Base-by-base conservation (phyloP, 495 filamentous ascomycete genomes). In the Aspergillus haitiensis region DNA sequence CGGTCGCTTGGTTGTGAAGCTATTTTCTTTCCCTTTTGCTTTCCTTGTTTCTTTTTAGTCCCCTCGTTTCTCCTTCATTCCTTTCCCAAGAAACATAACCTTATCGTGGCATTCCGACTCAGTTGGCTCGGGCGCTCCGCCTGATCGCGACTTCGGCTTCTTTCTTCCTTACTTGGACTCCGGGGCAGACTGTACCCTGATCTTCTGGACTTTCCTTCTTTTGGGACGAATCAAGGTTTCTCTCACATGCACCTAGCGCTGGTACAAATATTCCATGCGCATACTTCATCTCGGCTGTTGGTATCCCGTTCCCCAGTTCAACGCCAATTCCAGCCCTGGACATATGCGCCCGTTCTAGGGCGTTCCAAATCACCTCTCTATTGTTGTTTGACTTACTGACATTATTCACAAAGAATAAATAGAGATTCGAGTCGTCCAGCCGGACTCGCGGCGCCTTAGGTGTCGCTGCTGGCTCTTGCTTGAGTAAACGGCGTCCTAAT, bases 31-130 rank as follows among this genome's bases (percentile, higher is more conserved):
- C 21, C 1, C 21, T 27, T 27, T 27, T 44, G 40, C 31, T 46
- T 33, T 46, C 13, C 31, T 46, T 52, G 35, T 49, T 46, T 46
- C 12, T 12, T 49, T 32, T 35, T 49, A 13, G 53, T 15, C 16
- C 45, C 37, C 44, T 56, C 7, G 45, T 42, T 36, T 60, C 57
- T 64, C 65, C 60, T 63, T 64, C 59, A 65, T 68, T 65, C 65
- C 36, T 62, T 51, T 49, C 21, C 21, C 48, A 53, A 48, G 55
- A 44, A 52, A 36, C 49, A 42, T 52, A 44, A 34, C 58, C 36
- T 21, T 36, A 52, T 60, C 54, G 64, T 56, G 37, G 13, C 56
- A 52, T 56, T 60, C 39, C 40, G 34, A 37, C 61, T 63, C 39
- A 39, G 55, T 40, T 48, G 56, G 45, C 40, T 60, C 46, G 59